Base-by-base conservation (phyloP, 163 green algal genomes). In the Chlorella variabilis region DNA sequence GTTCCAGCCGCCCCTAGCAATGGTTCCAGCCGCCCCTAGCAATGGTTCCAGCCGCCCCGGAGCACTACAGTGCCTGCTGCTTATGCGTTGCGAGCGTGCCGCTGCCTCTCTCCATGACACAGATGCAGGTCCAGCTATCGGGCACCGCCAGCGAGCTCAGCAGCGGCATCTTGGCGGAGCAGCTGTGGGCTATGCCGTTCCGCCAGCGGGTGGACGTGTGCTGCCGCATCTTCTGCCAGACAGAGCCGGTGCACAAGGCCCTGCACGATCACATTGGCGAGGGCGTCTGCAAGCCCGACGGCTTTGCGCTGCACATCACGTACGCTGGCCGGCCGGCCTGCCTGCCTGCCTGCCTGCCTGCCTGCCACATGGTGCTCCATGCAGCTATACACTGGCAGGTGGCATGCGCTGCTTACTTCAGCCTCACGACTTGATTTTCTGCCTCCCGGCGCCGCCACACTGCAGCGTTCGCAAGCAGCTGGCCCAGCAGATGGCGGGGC, bases 231-330 rank as follows among this genome's bases (percentile, higher is more conserved):
- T 78, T 78, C 25, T 29, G 38, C 1, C 5, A 6, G 29, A 78
- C 71, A 5, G 51, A 51, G 7, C n/a, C 71, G 3, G 71, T 39
- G 9, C 27, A 73, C 13, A 23, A 34, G 2, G 34, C 71, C 34
- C 5, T 62, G 45, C 18, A 63, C 45, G 41, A 62, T 4, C 56
- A 67, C 17, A 36, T 67, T 27, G 59, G 29, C 59, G 51, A 41
- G 34, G 27, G 34, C 18, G 8, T 9, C 3, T 27, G 27, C 9
- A 20, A 25, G 21, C 38, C 38, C 11, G 71, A 78, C 71, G 56
- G 71, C 71, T 78, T 78, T 67, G 34, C 71, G 5, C 71, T 78
- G 23, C 15, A 67, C 4, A 27, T 63, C 21, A 25, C 51, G 71
- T 78, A 34, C 68, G 71, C 45, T 54, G 11, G 45, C 45, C 45